Base-by-base conservation (phyloP, 1,284 basidiomycete genomes). In the Pisolithus thermaeus region DNA sequence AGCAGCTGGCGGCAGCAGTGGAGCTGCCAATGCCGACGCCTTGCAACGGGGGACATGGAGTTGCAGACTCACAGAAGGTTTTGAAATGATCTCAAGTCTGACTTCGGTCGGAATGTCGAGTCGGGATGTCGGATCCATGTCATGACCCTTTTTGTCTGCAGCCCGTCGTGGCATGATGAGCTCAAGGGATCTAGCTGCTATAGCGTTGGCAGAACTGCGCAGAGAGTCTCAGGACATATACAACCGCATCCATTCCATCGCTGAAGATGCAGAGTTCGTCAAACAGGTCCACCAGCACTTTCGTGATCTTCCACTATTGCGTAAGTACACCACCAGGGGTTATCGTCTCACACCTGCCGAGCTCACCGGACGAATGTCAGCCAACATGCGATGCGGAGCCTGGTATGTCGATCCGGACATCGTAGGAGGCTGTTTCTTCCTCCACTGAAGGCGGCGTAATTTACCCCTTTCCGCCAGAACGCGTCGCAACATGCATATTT, bases 351-450 rank as follows among this genome's bases (percentile, higher is more conserved):
- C 32, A 35, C 14, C 32, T 35, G 12, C 12, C 12, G 4, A 2
- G 44, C 20, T n/a, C 11, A 20, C 47, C 47, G 16, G 25, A 7
- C 14, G 22, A 1, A 3, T 30, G 14, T 43, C 61, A 88, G 92
- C 94, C 3, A 98, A 98, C 66, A 77, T 96, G 61, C 80, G 95
- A 20, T 97, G 94, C 61, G 95, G 95, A 1, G 89, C 88, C 4
- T 98, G 96, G 95, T 98, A 97, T 67, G 83, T 87, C 7, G 78
- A 90, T 58, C 90, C 93, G 4, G 54, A 61, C 4, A 76, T 81
- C 48, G 84, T 85, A 61, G 61, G 44, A 20, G 18, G 77, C 51
- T 20, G 43, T 49, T 23, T 20, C 4, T 28, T 39, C 0, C 25
- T n/a, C 22, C n/a, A 39, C 18, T 12, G 12, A 16, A 36, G 23